These are phyloP conservation scores for Paramecium bursaria DNA, from an alignment of 73 alveolate genomes.

Conservation along the genomic window DNA sequence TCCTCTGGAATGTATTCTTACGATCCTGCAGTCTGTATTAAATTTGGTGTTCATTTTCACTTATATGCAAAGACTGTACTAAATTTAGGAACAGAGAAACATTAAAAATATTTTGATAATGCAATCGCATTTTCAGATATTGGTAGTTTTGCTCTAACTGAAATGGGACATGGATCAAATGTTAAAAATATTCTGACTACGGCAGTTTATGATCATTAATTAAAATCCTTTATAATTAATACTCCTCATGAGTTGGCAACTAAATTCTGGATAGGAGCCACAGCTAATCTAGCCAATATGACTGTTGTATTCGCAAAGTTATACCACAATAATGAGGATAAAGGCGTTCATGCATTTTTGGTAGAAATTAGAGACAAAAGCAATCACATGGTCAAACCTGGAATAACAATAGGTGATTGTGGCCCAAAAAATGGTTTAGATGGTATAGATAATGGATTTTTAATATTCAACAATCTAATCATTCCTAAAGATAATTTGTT, in stretches of 20 bases:
- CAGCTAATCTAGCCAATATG: slow-evolving; percentile 77
- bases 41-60: slow-evolving; percentile 79
- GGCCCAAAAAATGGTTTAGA: slow-evolving; percentile 85
- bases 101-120: slow-evolving; percentile 69
- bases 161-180: slow-evolving; percentile 85
- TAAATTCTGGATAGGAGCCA: slow-evolving; percentile 89
- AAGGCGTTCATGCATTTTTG: slow-evolving; percentile 88
- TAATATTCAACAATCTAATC: slow-evolving; percentile 77
- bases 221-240: slow-evolving; percentile 78
- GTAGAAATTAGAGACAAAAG: slow-evolving; percentile 78
- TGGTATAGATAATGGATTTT: slow-evolving; percentile 88
- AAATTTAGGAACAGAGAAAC: slow-evolving; percentile 90
- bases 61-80: slow-evolving; percentile 77
- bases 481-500: slow-evolving; percentile 81
- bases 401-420: slow-evolving; percentile 87
- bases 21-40: slow-evolving; percentile 68
- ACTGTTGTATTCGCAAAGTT: slow-evolving; percentile 85
- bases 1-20: slow-evolving; percentile 63
- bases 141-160: slow-evolving; percentile 84
- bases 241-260: slow-evolving; percentile 79
- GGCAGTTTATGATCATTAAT: slow-evolving; percentile 79
- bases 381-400: slow-evolving; percentile 76
- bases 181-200: slow-evolving; percentile 83
- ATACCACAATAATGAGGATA: slow-evolving; percentile 65
- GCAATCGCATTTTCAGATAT: slow-evolving; percentile 72